Evolutionary conservation across 345 rosid species (phyloP), one percentile per base, ranked within the genome.

Genomic region (Euclidium syriacum): DNA sequence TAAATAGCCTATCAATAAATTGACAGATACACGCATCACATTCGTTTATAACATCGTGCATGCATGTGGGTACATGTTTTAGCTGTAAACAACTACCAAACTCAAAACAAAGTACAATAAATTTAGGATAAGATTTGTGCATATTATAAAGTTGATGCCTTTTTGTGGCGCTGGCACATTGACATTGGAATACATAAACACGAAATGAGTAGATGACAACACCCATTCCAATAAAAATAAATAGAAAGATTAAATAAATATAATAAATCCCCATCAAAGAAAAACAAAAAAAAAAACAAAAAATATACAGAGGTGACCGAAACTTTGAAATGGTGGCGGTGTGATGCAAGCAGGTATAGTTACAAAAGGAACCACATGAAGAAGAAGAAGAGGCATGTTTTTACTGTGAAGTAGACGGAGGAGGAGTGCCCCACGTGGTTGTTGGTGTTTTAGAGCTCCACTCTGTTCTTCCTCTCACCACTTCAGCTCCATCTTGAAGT

Each of bases 401-500:
- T 11, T 30, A 70, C 30, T 39, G 43, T 47, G 18, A 12, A 12
- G 69, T 3, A 5, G 36, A 36, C 38, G 18, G 5, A 12, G 69
- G 2, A 5, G 36, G 23, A 3, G 7, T 52, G 3, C 52, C 77
- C 81, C 47, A 70, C 61, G 70, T 70, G 56, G 71, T 68, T 70
- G 67, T 62, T 69, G 43, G 64, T 72, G 49, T 47, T 67, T 95
- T 95, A 2, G 83, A 85, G 72, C 95, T 90, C 99, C 99, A 95
- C 58, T 72, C 76, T 0, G 96, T 95, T 71, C 97, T 73, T 67
- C 86, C 98, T 74, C 91, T 83, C 73, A 88, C 87, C 56, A 95
- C 84, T 75, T 90, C 98, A 22, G 94, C 79, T 23, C 98, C 96
- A n/a, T 80, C 85, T 52, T 86, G 84, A 0, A 85, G 95, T 20